phyloP scores from a whole-genome alignment of 2,329 filamentous ascomycete genomes.

The Talaromyces piceae region DNA sequence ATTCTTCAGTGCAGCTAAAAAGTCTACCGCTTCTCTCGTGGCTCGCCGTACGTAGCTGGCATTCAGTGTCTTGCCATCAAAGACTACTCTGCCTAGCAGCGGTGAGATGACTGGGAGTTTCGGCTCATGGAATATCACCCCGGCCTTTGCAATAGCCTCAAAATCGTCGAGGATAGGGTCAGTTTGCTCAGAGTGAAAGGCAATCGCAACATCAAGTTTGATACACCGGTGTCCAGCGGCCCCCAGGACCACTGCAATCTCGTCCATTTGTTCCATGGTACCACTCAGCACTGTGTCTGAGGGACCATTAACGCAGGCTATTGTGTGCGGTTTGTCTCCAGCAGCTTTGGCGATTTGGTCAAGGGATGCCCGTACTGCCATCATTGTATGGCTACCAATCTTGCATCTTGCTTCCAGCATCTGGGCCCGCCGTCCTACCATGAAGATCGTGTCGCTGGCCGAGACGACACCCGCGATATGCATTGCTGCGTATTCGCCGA shows the following conservation, averaged over 20 bases:
- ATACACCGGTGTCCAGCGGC: constrained; percentile 53
- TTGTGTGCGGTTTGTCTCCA: constrained; percentile 32
- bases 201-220: constrained; percentile 57
- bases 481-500: constrained; percentile 35
- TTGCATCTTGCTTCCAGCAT: constrained; percentile 60
- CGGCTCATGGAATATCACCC: constrained; percentile 33
- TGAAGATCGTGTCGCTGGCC: constrained; percentile 44
- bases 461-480: constrained; percentile 30
- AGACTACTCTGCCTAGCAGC: constrained; percentile 37
- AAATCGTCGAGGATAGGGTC: constrained; percentile 57
- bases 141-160: constrained; percentile 43
- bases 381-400: constrained; percentile 59
- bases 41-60: constrained; percentile 58
- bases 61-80: constrained; percentile 25
- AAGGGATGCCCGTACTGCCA: constrained; percentile 45
- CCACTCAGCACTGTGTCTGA: constrained; percentile 64
- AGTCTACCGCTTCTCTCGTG: constrained; percentile 62
- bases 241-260: constrained; percentile 45
- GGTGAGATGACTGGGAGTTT: constrained; percentile 40
- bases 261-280: constrained; percentile 53
- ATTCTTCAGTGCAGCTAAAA: constrained; percentile 54
- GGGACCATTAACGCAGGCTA: constrained; percentile 72
- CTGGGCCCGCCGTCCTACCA: constrained; percentile 61
- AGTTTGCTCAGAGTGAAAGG: constrained; percentile 60
- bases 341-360: constrained; percentile 41